Conservation (phyloP, 164 flowering plant species). For the Vitis amurensis region DNA sequence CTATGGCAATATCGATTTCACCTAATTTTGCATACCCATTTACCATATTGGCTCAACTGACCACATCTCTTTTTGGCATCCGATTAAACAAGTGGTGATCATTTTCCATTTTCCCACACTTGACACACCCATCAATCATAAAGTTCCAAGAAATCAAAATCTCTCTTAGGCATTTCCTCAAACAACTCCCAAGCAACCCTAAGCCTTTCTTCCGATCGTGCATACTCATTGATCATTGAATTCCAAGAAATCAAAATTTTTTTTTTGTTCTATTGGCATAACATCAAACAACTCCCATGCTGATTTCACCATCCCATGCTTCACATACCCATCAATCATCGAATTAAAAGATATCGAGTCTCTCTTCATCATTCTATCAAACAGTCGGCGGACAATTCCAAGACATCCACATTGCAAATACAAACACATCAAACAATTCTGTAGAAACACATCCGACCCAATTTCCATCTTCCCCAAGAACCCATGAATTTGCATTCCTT, state of each 20-base stretch:
- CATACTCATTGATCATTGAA: slow-evolving; percentile 58
- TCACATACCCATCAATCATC: slow-evolving; percentile 68
- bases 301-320: slow-evolving; percentile 42
- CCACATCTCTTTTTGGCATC: slow-evolving; percentile 52
- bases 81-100: slow-evolving; percentile 45
- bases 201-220: slow-evolving; percentile 33
- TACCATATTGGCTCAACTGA: slow-evolving; percentile 65
- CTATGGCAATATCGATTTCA: slow-evolving; percentile 35
- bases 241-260: slow-evolving; percentile 69
- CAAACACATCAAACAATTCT: slow-evolving; percentile 48
- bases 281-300: slow-evolving; percentile 56
- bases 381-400: slow-evolving; percentile 43
- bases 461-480: slow-evolving; percentile 40
- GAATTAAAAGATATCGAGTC: slow-evolving; percentile 67
- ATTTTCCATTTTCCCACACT: slow-evolving; percentile 48
- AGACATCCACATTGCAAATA: slow-evolving; percentile 47
- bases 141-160: slow-evolving; percentile 68
- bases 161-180: slow-evolving; percentile 57
- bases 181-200: slow-evolving; percentile 46
- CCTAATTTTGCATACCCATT: slow-evolving; percentile 61
- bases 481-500: slow-evolving; percentile 67
- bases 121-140: slow-evolving; percentile 61
- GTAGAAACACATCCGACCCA: slow-evolving; percentile 52
- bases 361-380: slow-evolving; percentile 43
- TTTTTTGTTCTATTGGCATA: slow-evolving; percentile 46